A percentile compares a stretch with the other conserved stretches of the same genome.
Conservation (phyloP, 257 asterid species). For the Catharanthus roseus region DNA sequence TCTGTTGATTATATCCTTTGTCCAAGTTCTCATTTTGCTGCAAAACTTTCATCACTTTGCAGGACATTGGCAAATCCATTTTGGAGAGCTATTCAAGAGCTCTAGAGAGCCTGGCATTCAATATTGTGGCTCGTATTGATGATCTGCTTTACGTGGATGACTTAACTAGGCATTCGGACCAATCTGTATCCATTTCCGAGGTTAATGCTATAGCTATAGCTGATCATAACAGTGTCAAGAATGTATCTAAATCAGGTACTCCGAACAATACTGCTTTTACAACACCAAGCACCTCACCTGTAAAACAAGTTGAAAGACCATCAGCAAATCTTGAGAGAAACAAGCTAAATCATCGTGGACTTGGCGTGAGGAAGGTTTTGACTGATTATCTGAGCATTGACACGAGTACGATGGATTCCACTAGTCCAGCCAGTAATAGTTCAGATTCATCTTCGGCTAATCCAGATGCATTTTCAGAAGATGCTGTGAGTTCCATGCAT, state of each 20-base stretch:
- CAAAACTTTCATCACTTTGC: background rate
- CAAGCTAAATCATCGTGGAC: slow-evolving; percentile 37
- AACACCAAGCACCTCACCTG: slow-evolving; percentile 48
- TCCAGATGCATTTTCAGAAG: background rate
- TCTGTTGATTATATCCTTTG: background rate
- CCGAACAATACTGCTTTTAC: slow-evolving; percentile 43
- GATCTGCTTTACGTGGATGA: slow-evolving; percentile 71
- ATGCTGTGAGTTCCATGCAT: slow-evolving; percentile 21
- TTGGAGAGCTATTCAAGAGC: slow-evolving; percentile 84
- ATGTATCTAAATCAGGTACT: slow-evolving; percentile 23
- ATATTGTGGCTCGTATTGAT: slow-evolving; percentile 64
- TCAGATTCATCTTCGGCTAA: too few relatives aligned
- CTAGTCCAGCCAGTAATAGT: slow-evolving; percentile 18
- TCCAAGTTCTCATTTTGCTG: background rate
- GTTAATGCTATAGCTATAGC: slow-evolving; percentile 37
- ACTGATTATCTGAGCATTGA: slow-evolving; percentile 61
- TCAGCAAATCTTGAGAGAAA: slow-evolving; percentile 22
- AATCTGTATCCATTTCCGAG: slow-evolving; percentile 46
- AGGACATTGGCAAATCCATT: slow-evolving; percentile 83
- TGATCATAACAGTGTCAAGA: slow-evolving; percentile 30
- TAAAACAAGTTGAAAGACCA: slow-evolving; percentile 32
- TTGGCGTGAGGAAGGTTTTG: slow-evolving; percentile 56
- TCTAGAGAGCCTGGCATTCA: slow-evolving; percentile 80
- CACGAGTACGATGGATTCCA: slow-evolving; percentile 32
- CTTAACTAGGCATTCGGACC: slow-evolving; percentile 66